Evolutionary conservation across 2,329 filamentous ascomycete genomes (phyloP).

Genomic region (Chalaropsis thielavioides): DNA sequence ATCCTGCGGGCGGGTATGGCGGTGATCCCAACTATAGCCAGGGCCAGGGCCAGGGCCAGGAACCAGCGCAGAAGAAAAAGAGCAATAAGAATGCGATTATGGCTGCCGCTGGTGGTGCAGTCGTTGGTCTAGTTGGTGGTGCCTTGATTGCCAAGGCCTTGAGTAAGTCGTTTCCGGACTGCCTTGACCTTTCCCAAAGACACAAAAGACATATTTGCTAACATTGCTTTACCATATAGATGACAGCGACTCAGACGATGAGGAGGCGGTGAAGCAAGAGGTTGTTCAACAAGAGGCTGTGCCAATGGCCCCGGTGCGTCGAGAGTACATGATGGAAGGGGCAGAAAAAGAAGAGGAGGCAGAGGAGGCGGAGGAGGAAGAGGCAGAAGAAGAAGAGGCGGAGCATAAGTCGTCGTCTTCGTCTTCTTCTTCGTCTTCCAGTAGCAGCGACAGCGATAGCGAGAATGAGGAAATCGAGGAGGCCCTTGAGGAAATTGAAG

Average conservation of each 20-base stretch:
- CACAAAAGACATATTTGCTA: neutral
- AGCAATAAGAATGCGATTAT: slow-evolving; percentile 41
- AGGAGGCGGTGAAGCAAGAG: neutral
- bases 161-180: slow-evolving; percentile 28
- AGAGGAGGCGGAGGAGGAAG: neutral
- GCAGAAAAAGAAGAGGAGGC: neutral
- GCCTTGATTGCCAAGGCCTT: slow-evolving; percentile 43
- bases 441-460: neutral
- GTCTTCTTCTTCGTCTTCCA: neutral
- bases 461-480: slow-evolving; percentile 17
- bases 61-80: slow-evolving; percentile 28
- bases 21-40: slow-evolving; percentile 20
- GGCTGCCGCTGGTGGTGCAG: slow-evolving; percentile 45
- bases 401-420: neutral
- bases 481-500: slow-evolving; percentile 28
- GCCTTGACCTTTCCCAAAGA: no score
- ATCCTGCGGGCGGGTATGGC: slow-evolving; percentile 17
- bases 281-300: neutral
- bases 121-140: slow-evolving; percentile 41
- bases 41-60: slow-evolving; percentile 17
- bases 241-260: neutral
- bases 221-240: neutral
- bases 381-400: neutral
- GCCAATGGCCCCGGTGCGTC: neutral
- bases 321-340: neutral